A percentile compares a stretch with the other conserved stretches of the same genome.
These are phyloP conservation scores for Suillus ampliporus DNA, from an alignment of 768 basidiomycete species.

Conservation along the genomic window DNA sequence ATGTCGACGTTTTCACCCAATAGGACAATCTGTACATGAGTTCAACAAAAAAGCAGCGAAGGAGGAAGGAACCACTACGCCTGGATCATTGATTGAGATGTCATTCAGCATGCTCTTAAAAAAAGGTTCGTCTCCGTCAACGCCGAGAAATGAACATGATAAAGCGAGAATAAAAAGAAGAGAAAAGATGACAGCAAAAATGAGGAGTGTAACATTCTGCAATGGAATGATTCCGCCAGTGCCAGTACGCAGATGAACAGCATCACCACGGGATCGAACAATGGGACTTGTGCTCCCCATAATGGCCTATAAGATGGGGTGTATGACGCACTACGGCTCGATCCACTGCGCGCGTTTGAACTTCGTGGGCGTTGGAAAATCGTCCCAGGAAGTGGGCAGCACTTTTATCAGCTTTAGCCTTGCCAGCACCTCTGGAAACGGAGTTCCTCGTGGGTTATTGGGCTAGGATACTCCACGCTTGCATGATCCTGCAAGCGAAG, in stretches of 20 bases:
- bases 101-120: constrained; percentile 48
- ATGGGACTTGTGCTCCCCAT: constrained; percentile 22
- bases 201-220: constrained; percentile 31
- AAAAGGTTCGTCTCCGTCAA: constrained; percentile 44
- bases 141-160: constrained; percentile 55
- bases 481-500: background rate
- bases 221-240: constrained; percentile 32
- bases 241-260: background rate
- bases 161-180: constrained; percentile 53
- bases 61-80: constrained; percentile 41
- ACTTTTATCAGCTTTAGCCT: background rate
- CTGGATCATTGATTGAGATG: constrained; percentile 48
- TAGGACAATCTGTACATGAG: constrained; percentile 51
- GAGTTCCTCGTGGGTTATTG: no score
- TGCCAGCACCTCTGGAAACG: background rate
- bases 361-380: background rate
- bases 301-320: constrained; percentile 14
- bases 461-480: background rate
- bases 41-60: background rate
- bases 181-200: constrained; percentile 49
- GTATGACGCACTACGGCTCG: background rate
- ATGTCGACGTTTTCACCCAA: constrained; percentile 63
- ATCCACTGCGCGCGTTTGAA: background rate
- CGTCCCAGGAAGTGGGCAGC: background rate
- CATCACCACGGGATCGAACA: constrained; percentile 8